Base-by-base conservation (phyloP, 2,329 filamentous ascomycete species). In the Ophiostoma triangulosporum region DNA sequence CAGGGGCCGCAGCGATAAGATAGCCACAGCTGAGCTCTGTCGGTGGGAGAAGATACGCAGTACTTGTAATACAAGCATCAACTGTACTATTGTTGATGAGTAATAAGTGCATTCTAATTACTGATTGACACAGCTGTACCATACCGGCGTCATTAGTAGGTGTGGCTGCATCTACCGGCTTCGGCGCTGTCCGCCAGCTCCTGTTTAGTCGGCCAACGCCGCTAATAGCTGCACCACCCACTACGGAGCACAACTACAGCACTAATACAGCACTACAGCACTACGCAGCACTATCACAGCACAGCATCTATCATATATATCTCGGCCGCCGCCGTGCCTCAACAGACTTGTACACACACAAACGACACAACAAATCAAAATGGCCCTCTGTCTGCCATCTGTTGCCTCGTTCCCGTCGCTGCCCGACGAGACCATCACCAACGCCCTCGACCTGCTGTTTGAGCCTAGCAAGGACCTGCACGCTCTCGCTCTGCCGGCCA, bases 381-480 rank as follows among this genome's bases (percentile, higher is more conserved):
- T 55, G 48, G 48, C 60, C 12, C 56, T 62, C 24, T 62, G 59
- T 48, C 73, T 93, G 6, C 86, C 86, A 12, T 64, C 74, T 27
- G 72, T 83, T 61, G 64, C 71, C 46, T 68, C 70, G 14, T 70
- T 94, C 36, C 70, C 74, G 26, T 68, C 70, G 48, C 75, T 83
- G 49, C 64, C 80, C 17, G 73, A 78, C 29, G 62, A 72, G 27
- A 69, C 76, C 20, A 75, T 85, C 54, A 73, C 72, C 35, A 63
- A 68, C 4, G 71, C 82, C 50, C 77, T 95, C 49, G 86, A 94
- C 68, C 74, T 82, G 3, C 81, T 95, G 56, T 95, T 96, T 68
- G 90, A 96, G 65, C 86, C 87, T 15, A 89, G 84, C 52, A 71
- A 77, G 0, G 78, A 83, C 50, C 79, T 96, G 1, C 88, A 91